phyloP scores from a whole-genome alignment of 371 early-diverging fungal species.

The Phascolomyces articulosus region DNA sequence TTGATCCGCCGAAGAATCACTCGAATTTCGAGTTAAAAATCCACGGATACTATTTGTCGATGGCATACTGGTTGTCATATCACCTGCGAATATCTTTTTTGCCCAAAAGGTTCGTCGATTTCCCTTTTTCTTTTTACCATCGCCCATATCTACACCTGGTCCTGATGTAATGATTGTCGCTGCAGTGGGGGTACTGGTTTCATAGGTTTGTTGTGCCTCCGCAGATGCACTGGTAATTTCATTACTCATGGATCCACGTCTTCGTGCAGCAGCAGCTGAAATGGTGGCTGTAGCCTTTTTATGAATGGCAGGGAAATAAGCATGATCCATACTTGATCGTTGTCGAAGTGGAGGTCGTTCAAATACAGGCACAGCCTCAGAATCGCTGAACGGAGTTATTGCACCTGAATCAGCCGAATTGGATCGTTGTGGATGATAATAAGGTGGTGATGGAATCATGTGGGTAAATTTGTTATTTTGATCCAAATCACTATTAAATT shows the following conservation, averaged over 20 bases:
- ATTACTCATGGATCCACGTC: not conserved
- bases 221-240: not conserved
- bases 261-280: too few relatives aligned
- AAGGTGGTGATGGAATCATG: conserved; percentile 3
- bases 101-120: conserved; percentile 44
- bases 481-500: not conserved
- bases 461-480: not conserved
- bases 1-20: conserved; percentile 12
- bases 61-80: conserved; percentile 11
- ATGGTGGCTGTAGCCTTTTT: not conserved
- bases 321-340: conserved; percentile 25
- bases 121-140: conserved; percentile 25
- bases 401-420: conserved; percentile 27
- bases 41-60: conserved; percentile 21
- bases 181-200: too few relatives aligned
- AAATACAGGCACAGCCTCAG: not conserved
- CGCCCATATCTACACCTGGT: conserved; percentile 7
- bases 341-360: conserved; percentile 18
- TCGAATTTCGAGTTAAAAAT: conserved; percentile 26
- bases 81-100: conserved; percentile 23
- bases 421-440: conserved; percentile 23
- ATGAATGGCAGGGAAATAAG: not conserved
- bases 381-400: conserved; percentile 1
- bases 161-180: not conserved
- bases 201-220: too few relatives aligned